Base-by-base conservation (phyloP, 2,329 filamentous ascomycete species). In the Venturia effusa region DNA sequence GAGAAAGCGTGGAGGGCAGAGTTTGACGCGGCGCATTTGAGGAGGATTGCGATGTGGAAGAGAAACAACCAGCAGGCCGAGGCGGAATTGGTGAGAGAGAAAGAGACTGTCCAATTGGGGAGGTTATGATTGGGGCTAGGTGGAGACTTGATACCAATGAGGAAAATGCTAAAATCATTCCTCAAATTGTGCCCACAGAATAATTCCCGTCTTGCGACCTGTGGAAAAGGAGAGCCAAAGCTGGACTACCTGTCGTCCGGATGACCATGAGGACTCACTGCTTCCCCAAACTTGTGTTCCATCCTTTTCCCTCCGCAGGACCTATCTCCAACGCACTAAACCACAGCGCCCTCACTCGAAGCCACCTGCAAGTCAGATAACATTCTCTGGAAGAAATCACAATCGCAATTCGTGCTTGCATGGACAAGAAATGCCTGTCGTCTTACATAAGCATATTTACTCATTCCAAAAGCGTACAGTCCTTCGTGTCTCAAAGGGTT, bases 41-140 rank as follows among this genome's bases (percentile, higher is more conserved):
- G 75, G 66, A 77, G 84, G 60, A 85, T 83, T 71, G 73, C 74
- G 8, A 84, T 85, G 82, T 86, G 84, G 84, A 74, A 73, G 69
- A 75, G 78, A 61, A 70, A 79, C 27, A 86, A 85, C 68, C 74
- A 72, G 59, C 68, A 72, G 67, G 76, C 74, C 8, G 32, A 45
- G 24, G 41, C 54, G 30, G 41, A 43, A 19, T 24, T 64, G 43
- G 17, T 10, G 15, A 57, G 51, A 24, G 27, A 57, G 68, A 66
- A 24, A 32, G 40, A 27, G 5, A 17, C 19, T 51, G n/a, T 48
- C 37, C 11, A 5, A 19, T 34, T 34, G 27, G 30, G 4, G 13
- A 57, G 51, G 8, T 34, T 57, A 34, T 57, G 15, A 57, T 34
- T 57, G 5, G 7, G 7, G 11, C 51, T 11, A 19, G 13, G 27